Conservation (phyloP, 345 rosid species). For the Eucalyptus dawsonii region DNA sequence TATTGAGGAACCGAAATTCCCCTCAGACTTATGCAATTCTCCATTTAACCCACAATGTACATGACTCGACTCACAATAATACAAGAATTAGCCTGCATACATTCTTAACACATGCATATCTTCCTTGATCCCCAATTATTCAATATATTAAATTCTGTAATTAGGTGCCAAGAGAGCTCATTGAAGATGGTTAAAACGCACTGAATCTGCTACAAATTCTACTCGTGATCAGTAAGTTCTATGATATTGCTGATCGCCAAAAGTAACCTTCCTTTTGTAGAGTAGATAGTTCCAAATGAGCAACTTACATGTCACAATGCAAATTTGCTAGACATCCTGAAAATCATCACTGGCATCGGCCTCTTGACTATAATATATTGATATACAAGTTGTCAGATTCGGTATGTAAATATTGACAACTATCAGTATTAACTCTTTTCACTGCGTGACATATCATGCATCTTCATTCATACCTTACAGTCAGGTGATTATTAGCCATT, state of each 20-base stretch:
- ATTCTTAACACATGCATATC: neutral
- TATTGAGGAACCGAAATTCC: neutral
- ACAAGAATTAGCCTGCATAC: neutral
- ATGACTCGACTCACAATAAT: neutral
- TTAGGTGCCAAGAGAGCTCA: neutral
- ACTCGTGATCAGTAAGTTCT: neutral
- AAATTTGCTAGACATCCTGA: neutral
- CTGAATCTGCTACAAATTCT: neutral
- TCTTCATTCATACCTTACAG: neutral
- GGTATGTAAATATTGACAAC: neutral
- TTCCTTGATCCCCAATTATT: neutral
- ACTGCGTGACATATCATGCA: neutral
- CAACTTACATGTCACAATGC: neutral
- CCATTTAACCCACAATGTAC: neutral
- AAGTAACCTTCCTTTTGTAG: neutral
- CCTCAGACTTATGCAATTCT: neutral
- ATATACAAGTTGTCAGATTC: neutral
- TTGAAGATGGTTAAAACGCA: neutral
- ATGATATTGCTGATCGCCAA: neutral
- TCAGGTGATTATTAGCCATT: neutral
- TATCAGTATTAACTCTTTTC: neutral
- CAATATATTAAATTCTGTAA: neutral
- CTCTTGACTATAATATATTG: neutral
- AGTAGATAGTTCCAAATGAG: neutral
- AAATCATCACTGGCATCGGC: neutral